Conservation (phyloP, 1,139 yeast species). For the Yamadazyma membranifaciens region DNA sequence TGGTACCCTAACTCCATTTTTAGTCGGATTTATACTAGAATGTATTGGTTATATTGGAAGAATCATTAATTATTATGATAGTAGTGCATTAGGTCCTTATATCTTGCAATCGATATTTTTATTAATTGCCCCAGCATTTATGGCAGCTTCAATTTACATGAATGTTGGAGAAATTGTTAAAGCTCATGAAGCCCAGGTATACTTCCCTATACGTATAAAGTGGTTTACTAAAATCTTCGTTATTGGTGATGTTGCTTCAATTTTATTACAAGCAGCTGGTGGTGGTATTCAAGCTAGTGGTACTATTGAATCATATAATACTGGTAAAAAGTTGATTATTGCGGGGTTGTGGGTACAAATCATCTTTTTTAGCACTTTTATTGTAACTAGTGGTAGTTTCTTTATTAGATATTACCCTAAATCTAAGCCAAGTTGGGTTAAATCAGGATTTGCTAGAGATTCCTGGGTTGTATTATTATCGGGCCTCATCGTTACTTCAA, state of each 20-base stretch:
- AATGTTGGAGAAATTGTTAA: constrained; percentile 33
- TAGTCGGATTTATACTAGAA: too few species aligned
- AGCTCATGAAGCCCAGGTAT: constrained; percentile 22
- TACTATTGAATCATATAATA: neutral
- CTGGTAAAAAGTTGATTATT: constrained; percentile 24
- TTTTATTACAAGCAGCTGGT: constrained; percentile 42
- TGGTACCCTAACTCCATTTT: too few species aligned
- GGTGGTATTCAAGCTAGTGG: constrained; percentile 35
- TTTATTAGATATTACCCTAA: constrained; percentile 12
- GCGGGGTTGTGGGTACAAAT: constrained; percentile 35
- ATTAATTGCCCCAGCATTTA: constrained; percentile 44
- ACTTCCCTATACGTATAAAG: constrained; percentile 27
- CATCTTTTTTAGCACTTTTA: constrained; percentile 34
- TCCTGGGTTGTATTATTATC: constrained; percentile 14
- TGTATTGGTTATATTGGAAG: too few species aligned
- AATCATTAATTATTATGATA: too few species aligned
- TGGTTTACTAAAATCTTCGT: constrained; percentile 41
- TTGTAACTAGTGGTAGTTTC: too few species aligned
- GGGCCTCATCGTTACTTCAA: constrained; percentile 23
- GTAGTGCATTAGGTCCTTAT: too few species aligned
- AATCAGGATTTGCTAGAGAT: too few species aligned
- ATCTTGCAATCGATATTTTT: too few species aligned
- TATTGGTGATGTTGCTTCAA: constrained; percentile 40
- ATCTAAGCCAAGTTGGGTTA: too few species aligned
- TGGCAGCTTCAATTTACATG: constrained; percentile 48